Evolutionary conservation across 75 land plant genomes (phyloP).

Genomic region (Cunninghamia lanceolata): DNA sequence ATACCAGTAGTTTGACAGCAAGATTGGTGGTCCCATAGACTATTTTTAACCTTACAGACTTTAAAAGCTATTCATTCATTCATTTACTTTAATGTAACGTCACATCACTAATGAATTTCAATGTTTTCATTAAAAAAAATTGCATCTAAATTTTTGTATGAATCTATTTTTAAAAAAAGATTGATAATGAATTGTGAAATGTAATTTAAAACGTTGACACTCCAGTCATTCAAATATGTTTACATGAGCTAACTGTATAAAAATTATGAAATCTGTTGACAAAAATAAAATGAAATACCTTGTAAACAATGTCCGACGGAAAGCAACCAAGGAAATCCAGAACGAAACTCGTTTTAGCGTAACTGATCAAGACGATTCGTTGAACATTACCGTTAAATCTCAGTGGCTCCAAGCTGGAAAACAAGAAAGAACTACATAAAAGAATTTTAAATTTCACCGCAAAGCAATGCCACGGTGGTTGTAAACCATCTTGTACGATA

Average conservation of each 20-base stretch:
- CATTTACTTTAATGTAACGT: background rate
- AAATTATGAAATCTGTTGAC: background rate
- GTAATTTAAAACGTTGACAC: no score
- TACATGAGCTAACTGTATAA: no score
- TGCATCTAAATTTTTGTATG: no score
- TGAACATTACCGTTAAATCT: background rate
- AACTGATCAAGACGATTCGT: constrained; percentile 27
- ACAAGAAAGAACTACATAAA: background rate
- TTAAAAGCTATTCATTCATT: no score
- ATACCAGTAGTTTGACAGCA: no score
- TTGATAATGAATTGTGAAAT: no score
- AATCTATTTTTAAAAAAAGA: no score
- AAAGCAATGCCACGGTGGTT: constrained; percentile 50
- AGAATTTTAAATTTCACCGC: constrained; percentile 30
- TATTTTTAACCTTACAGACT: no score
- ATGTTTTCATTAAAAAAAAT: no score
- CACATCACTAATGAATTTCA: no score
- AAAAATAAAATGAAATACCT: constrained; percentile 35
- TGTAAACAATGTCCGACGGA: constrained; percentile 82
- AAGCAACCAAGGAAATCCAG: constrained; percentile 61
- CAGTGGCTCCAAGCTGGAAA: background rate
- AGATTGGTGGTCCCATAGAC: no score
- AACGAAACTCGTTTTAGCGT: constrained; percentile 52
- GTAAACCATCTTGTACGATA: constrained; percentile 52
- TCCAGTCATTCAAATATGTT: no score